Base-by-base conservation (phyloP, 768 basidiomycete species). In the Tylopilus intermedius region DNA sequence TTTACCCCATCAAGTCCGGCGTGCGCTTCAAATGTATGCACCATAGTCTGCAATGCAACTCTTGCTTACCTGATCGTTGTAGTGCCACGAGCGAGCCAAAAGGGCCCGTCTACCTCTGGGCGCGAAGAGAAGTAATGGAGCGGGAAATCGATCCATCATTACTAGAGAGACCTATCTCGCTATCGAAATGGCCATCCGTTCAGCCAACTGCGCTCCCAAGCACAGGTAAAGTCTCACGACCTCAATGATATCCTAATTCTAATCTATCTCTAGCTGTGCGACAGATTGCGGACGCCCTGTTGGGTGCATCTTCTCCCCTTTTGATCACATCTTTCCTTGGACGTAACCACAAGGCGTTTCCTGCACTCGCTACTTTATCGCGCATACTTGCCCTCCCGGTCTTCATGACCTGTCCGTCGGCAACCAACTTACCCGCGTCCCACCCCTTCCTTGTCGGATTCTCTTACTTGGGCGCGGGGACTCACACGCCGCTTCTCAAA, bases 41-140 rank as follows among this genome's bases (percentile, higher is more conserved):
- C 8, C 5, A 15, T 48, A 3, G 7, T 45, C 21, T 7, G 8
- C 21, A 2, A 41, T 21, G 14, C 29, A 40, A 37, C 5, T 5
- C 15, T 27, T 22, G 37, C 40, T 56, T 9, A 56, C 50, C 14
- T 54, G 48, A 39, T 42, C 29, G 8, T 30, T 21, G 10, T 41
- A 87, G 84, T 56, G 84, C 86, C 5, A 79, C 68, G n/a, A 85
- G 83, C 48, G 78, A 81, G 27, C 87, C 87, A 0, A 82, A 79
- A 62, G 86, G 87, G 0, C 87, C 87, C 0, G 84, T 85, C 1
- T 88, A 89, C 63, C 72, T 87, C 8, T 88, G 84, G 82, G 84
- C 78, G 11, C 75, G 83, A 14, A 75, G 87, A n/a, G 87, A 88
- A 61, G 75, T 77, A 0, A 81, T 82, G 74, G 86, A 88, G 58